A percentile compares a stretch with the other conserved stretches of the same genome.
Conservation (phyloP, 345 rosid genomes). For the Bruguiera gymnorhiza region DNA sequence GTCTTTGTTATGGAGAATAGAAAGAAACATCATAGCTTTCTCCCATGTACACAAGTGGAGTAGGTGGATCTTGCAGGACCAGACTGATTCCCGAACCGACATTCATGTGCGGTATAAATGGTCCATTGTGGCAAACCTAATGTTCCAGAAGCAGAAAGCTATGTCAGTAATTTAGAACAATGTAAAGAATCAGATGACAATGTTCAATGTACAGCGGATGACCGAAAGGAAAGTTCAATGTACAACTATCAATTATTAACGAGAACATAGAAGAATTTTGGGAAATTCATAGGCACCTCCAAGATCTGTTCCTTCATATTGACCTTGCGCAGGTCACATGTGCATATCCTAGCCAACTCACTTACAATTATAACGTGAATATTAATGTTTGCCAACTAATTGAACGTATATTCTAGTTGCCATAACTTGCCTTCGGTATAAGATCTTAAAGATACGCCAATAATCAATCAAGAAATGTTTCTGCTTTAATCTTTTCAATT, state of each 20-base stretch:
- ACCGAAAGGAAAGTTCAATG: no score
- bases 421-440: not conserved
- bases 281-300: slow-evolving; percentile 16
- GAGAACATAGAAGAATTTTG: slow-evolving; percentile 15
- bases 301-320: slow-evolving; percentile 14
- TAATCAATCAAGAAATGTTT: not conserved
- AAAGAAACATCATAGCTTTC: slow-evolving; percentile 13
- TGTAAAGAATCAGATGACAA: not conserved
- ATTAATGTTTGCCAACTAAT: slow-evolving; percentile 29
- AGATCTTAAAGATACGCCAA: not conserved
- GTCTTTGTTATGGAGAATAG: slow-evolving; percentile 10
- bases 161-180: not conserved
- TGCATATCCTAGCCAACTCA: not conserved
- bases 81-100: not conserved
- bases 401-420: slow-evolving; percentile 3
- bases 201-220: no score
- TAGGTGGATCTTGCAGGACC: slow-evolving; percentile 5
- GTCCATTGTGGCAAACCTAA: not conserved
- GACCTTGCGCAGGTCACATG: slow-evolving; percentile 18
- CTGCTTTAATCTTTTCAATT: slow-evolving; percentile 12
- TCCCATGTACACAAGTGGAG: not conserved
- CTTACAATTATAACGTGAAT: not conserved
- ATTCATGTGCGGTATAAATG: not conserved
- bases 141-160: slow-evolving; percentile 1
- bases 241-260: no score